phyloP scores from a whole-genome alignment of 2,329 filamentous ascomycete species.

The Xylariales sp. region DNA sequence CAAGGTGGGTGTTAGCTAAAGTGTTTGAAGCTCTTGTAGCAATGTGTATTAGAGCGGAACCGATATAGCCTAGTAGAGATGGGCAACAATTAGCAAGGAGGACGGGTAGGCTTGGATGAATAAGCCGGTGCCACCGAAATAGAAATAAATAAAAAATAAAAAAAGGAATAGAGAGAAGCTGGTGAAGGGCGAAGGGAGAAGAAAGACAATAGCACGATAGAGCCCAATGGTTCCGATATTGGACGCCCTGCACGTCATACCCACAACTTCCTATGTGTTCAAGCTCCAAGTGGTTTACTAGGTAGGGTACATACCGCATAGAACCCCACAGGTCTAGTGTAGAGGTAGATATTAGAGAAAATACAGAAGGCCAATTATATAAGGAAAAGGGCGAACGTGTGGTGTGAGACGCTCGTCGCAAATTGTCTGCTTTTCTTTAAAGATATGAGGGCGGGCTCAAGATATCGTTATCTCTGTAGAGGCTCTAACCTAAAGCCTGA shows the following conservation, averaged over 20 bases:
- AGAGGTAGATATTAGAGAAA: not conserved
- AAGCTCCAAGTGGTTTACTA: not conserved
- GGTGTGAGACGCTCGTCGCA: not conserved
- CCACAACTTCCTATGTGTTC: not conserved
- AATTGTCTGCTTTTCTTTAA: constrained; percentile 1
- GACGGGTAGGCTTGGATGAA: constrained; percentile 17
- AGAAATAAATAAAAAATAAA: too few relatives aligned
- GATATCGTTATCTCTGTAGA: constrained; percentile 26
- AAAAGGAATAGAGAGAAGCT: not conserved
- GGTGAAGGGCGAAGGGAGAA: constrained; percentile 11
- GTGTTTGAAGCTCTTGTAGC: constrained; percentile 37
- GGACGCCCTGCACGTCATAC: constrained; percentile 8
- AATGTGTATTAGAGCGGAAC: constrained; percentile 38
- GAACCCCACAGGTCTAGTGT: constrained; percentile 22
- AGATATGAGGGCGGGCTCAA: not conserved
- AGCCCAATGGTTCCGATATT: not conserved
- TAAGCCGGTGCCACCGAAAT: constrained; percentile 14
- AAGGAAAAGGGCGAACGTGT: not conserved
- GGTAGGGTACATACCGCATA: constrained; percentile 35
- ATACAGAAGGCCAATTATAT: constrained; percentile 8
- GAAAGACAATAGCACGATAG: constrained; percentile 18
- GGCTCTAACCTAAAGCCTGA: constrained; percentile 3
- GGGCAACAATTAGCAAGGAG: constrained; percentile 27
- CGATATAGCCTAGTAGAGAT: constrained; percentile 37
- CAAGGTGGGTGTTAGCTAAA: constrained; percentile 41